Evolutionary conservation across 345 rosid genomes (phyloP), one percentile per base, ranked within the genome.

Genomic region (Carallia pectinifolia): DNA sequence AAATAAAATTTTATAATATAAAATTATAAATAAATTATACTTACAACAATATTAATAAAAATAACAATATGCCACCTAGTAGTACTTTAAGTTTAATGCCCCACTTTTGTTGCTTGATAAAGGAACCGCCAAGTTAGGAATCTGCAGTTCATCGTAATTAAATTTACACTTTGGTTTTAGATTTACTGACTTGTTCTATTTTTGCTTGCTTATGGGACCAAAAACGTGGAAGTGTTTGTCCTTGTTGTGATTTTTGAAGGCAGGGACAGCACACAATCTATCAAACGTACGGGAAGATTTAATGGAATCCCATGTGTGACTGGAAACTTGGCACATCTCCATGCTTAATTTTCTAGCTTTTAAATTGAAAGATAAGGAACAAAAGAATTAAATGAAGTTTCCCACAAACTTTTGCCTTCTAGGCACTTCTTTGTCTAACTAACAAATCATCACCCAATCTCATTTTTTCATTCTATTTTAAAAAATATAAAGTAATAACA

Each of bases 361-460:
- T 9, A 12, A 8, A 33, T 64, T 81, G 58, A 0, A 66, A 59
- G 81, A 75, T 72, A 77, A 75, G 80, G 77, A 67, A 73, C 59
- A 1, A n/a, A 56, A 8, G 53, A 18, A 68, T 65, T 52, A 53
- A 74, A 81, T 44, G 50, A 44, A 62, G 33, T 69, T 34, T 77
- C 66, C 82, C 78, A 63, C 82, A 75, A 58, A 62, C 37, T 39
- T 23, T 23, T 52, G 37, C 58, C 18, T 29, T 65, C 68, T 6
- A 65, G 23, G n/a, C 9, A 40, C 31, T 19, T 62, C 67, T 55
- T 64, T 12, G 64, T 56, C 63, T 17, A 30, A 56, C 50, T 10
- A 44, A 10, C 13, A 4, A 33, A 44, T 44, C 50, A 44, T 44
- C 50, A 44, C 3, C 17, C 52, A 10, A 8, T 47, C 53, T 1